Conservation (phyloP, 805 yeast genomes). For the Saturnispora quitensis region DNA sequence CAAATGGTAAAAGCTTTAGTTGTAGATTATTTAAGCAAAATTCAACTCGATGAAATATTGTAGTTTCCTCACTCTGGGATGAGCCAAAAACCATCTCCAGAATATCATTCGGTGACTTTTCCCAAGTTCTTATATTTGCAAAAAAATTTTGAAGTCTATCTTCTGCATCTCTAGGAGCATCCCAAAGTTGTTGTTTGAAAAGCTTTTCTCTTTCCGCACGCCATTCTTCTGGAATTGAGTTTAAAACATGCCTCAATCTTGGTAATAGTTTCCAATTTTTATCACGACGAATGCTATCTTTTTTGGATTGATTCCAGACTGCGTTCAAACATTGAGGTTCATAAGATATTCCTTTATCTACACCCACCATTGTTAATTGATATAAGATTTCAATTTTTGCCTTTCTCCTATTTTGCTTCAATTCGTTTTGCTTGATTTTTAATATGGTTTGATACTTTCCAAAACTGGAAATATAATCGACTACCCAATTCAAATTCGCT, state of each 20-base stretch:
- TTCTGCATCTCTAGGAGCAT: conserved; percentile 44
- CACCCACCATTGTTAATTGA: conserved; percentile 32
- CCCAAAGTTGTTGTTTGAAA: conserved; percentile 29
- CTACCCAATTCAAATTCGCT: conserved; percentile 1
- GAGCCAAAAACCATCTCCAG: conserved; percentile 42
- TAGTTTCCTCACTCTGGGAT: conserved; percentile 10
- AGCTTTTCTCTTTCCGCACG: conserved; percentile 23
- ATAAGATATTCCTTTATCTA: conserved; percentile 44
- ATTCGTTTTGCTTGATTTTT: background rate
- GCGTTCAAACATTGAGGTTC: conserved; percentile 65
- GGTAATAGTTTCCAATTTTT: conserved; percentile 85
- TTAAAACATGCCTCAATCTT: conserved; percentile 64
- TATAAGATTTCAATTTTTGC: conserved; percentile 34
- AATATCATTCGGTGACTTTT: conserved; percentile 50
- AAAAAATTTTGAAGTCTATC: conserved; percentile 50
- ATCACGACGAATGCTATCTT: conserved; percentile 39
- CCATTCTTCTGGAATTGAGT: conserved; percentile 52
- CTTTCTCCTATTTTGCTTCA: conserved; percentile 11
- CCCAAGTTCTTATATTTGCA: conserved; percentile 88
- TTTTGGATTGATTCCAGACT: conserved; percentile 8
- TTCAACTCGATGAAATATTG: conserved; percentile 4
- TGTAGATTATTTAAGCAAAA: conserved; percentile 12
- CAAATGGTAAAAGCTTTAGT: conserved; percentile 18
- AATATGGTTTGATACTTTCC: background rate
- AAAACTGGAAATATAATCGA: background rate